A percentile compares a stretch with the other conserved stretches of the same genome.
Evolutionary conservation across 1,284 basidiomycete species (phyloP).

Genomic region (Boletus semigastroideus): DNA sequence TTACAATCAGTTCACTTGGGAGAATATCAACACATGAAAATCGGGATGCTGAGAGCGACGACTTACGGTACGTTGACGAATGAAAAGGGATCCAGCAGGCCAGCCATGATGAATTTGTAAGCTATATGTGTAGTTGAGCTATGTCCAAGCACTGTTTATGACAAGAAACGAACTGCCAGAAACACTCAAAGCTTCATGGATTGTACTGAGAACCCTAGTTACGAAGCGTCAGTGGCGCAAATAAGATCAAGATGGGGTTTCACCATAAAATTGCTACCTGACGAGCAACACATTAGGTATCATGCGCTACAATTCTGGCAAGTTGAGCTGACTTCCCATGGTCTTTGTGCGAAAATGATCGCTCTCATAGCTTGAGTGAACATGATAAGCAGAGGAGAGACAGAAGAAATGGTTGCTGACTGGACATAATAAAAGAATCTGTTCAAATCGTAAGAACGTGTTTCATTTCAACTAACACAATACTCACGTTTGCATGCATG

Average conservation of each 20-base stretch:
- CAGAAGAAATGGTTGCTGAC: background rate
- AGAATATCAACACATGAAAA: background rate
- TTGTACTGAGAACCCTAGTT: conserved; percentile 1
- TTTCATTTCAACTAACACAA: too few species aligned
- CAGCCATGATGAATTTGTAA: conserved; percentile 1
- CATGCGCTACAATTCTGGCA: accelerated
- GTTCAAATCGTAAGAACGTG: background rate
- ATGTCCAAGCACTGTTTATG: background rate
- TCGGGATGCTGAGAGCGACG: too few species aligned
- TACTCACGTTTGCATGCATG: conserved; percentile 21
- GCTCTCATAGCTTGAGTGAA: conserved; percentile 3
- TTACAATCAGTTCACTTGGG: conserved; percentile 1
- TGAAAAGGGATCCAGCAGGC: background rate
- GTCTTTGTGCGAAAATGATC: conserved; percentile 4
- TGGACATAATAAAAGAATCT: conserved; percentile 17
- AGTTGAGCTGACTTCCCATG: conserved; percentile 11
- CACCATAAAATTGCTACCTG: conserved; percentile 13
- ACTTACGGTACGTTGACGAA: background rate
- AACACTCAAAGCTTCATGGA: background rate
- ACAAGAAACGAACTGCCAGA: background rate
- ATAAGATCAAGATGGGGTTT: background rate
- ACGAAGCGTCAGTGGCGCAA: background rate
- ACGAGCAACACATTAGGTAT: background rate
- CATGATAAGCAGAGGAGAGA: background rate
- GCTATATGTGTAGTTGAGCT: background rate